Percentiles rank a stretch among this genome's conserved stretches.
Conservation (phyloP, 805 yeast species). For the Metschnikowia borealis region DNA sequence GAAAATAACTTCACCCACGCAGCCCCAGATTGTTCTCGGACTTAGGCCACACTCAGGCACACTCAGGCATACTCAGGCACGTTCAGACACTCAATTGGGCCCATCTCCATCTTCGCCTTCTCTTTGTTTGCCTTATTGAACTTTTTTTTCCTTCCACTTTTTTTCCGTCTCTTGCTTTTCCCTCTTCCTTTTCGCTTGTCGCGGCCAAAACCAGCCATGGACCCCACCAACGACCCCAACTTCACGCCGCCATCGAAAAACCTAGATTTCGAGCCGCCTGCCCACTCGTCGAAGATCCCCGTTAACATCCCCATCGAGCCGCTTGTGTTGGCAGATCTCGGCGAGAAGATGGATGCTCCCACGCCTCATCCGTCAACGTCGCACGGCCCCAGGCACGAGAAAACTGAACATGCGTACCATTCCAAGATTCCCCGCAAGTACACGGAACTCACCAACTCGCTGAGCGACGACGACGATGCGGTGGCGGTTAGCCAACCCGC, state of each 20-base stretch:
- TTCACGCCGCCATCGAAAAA: slow-evolving; percentile 80
- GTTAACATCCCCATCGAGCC: slow-evolving; percentile 74
- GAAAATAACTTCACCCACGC: background rate
- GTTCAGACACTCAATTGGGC: background rate
- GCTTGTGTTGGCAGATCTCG: slow-evolving; percentile 61
- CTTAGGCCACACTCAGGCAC: background rate
- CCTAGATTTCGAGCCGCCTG: slow-evolving; percentile 57
- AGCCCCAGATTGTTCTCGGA: background rate
- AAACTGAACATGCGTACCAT: slow-evolving; percentile 22
- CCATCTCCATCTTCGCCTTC: background rate
- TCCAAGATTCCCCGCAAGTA: slow-evolving; percentile 51
- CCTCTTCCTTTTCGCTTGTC: background rate
- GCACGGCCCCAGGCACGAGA: slow-evolving; percentile 5
- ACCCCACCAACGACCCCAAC: slow-evolving; percentile 88
- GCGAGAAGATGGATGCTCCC: slow-evolving; percentile 71
- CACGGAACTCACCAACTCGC: slow-evolving; percentile 47
- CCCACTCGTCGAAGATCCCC: slow-evolving; percentile 68
- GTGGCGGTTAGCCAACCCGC: slow-evolving; percentile 2
- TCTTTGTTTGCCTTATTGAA: too few species aligned
- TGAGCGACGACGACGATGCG: slow-evolving; percentile 37
- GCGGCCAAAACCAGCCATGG: too few species aligned
- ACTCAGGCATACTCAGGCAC: background rate
- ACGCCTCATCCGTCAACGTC: slow-evolving; percentile 45
- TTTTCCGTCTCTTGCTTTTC: too few species aligned
- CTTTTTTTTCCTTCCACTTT: too few species aligned